Evolutionary conservation across 1,284 basidiomycete species (phyloP), one percentile per base, ranked within the genome.

Genomic region (Ceratobasidium sp.): DNA sequence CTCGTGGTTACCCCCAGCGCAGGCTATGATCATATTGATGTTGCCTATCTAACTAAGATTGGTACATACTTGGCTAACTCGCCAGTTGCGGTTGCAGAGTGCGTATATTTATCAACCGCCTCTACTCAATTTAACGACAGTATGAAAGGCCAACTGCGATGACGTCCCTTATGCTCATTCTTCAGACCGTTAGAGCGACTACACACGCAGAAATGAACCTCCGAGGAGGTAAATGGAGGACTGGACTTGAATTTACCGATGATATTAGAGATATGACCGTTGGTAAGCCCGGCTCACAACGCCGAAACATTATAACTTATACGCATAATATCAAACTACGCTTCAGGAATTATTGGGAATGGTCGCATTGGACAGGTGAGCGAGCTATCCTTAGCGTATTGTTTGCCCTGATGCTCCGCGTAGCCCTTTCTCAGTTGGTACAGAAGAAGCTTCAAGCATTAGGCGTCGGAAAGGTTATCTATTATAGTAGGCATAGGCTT

Each of bases 1-100:
- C 76, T 80, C 35, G 79, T 80, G 54, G 65, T 73, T 39, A 79
- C 78, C 23, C 28, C 74, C 31, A 79, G 80, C 31, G 77, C 79
- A 45, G 80, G 80, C 13, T 80, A 79, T 71, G 80, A 80, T 63
- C 78, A 80, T 58, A 79, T 80, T 51, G 80, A 80, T 37, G 74
- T 80, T n/a, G 75, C 77, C 20, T 79, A 67, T 53, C 53, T 80
- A 13, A 80, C 79, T 35, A n/a, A 61, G 7, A 54, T 76, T 61
- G 47, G 74, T 42, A 37, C 61, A 49, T 78, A 79, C 64, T 79
- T 79, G 54, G 79, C 80, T 20, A 80, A 80, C 53, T 65, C 78
- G 23, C 80, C 80, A 39, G 61, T 71, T 39, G 79, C 79, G 31
- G 78, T 80, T 39, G 69, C 79, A 47, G 75, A 77, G 79, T 79